These are phyloP conservation scores for Naganishia onofrii DNA, from an alignment of 768 basidiomycete species.

Conservation along the genomic window DNA sequence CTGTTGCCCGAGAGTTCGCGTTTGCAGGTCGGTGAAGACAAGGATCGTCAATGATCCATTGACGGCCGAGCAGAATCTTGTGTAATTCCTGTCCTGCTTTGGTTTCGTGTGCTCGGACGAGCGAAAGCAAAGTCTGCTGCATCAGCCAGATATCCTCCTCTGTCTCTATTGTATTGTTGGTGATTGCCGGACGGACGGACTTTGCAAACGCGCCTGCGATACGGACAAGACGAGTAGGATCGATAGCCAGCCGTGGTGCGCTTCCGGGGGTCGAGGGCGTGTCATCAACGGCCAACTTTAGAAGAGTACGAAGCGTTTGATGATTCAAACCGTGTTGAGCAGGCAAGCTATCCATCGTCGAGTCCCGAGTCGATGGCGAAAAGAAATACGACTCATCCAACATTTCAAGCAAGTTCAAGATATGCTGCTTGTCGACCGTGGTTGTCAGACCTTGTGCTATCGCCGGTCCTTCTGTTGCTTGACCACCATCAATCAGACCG, in stretches of 20 bases:
- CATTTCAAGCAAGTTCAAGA: constrained; percentile 12
- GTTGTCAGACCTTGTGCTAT: background rate
- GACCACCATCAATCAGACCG: background rate
- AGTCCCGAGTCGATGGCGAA: background rate
- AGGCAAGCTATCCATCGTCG: background rate
- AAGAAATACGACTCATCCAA: constrained; percentile 15
- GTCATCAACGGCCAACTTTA: background rate
- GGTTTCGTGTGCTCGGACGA: background rate
- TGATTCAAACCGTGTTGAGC: background rate
- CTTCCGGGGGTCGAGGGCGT: background rate
- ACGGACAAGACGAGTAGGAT: background rate
- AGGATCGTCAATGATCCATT: constrained; percentile 6
- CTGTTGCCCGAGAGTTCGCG: background rate
- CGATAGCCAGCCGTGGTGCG: background rate
- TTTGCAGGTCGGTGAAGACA: background rate
- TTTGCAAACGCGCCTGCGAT: background rate
- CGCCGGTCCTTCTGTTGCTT: background rate
- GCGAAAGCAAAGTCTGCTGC: background rate
- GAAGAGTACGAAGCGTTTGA: background rate
- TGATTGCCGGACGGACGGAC: background rate
- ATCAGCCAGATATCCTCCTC: background rate
- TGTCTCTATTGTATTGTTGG: background rate
- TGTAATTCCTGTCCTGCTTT: background rate
- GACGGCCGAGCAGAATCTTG: background rate
- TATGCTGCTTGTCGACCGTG: background rate